A percentile compares a stretch with the other conserved stretches of the same genome.
phyloP scores from a whole-genome alignment of 2,329 filamentous ascomycete species.

The Penicillium sp. region DNA sequence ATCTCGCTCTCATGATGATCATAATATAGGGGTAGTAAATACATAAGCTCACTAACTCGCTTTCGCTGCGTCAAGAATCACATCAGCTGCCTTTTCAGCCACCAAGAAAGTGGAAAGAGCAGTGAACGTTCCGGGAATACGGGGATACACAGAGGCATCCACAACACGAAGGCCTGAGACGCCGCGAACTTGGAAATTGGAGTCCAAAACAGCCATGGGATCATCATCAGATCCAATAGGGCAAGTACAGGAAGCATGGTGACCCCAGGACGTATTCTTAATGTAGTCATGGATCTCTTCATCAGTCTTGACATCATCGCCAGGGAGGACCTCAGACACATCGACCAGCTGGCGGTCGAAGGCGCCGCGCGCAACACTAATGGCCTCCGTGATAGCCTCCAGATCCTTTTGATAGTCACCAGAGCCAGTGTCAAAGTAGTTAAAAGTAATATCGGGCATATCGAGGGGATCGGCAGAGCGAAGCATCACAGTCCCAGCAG shows the following conservation, averaged over 20 bases:
- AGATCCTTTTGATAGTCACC: conserved; percentile 17
- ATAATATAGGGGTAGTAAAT: background rate
- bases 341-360: conserved; percentile 41
- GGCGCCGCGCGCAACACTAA: conserved; percentile 50
- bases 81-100: conserved; percentile 61
- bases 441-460: conserved; percentile 61
- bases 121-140: conserved; percentile 55
- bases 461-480: conserved; percentile 62
- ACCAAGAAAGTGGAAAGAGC: conserved; percentile 55
- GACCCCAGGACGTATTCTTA: conserved; percentile 53
- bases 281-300: conserved; percentile 50
- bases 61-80: conserved; percentile 41
- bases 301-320: conserved; percentile 33
- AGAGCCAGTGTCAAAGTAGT: conserved; percentile 51
- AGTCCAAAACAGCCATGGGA: conserved; percentile 55
- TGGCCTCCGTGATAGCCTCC: conserved; percentile 12
- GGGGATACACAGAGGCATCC: conserved; percentile 59
- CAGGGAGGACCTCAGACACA: conserved; percentile 47
- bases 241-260: conserved; percentile 57
- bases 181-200: conserved; percentile 56
- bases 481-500: conserved; percentile 61
- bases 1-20: background rate
- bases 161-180: conserved; percentile 59
- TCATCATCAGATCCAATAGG: conserved; percentile 57
- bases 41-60: background rate